Evolutionary conservation across 257 asterid genomes (phyloP).

Genomic region (Schizonepeta tenuifolia): DNA sequence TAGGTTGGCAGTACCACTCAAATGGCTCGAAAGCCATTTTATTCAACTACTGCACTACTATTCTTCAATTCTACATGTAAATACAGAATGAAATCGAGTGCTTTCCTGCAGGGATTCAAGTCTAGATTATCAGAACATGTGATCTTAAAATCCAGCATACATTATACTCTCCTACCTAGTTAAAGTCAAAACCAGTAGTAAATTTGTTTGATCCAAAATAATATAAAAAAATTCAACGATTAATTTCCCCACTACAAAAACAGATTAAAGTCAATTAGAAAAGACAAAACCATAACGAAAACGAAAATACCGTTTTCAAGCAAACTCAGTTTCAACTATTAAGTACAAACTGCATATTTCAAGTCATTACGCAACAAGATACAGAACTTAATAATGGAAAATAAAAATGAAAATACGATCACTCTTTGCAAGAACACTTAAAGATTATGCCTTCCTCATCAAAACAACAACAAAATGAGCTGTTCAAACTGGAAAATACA

Average conservation of each 20-base stretch:
- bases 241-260: background rate
- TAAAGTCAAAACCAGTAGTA: background rate
- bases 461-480: background rate
- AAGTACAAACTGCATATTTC: background rate
- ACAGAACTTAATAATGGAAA: background rate
- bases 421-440: constrained; percentile 22
- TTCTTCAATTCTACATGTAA: constrained; percentile 36
- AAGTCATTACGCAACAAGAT: background rate
- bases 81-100: constrained; percentile 17
- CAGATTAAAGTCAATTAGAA: constrained; percentile 2
- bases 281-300: background rate
- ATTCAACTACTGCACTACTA: constrained; percentile 23
- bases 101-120: constrained; percentile 33
- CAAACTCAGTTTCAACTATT: background rate
- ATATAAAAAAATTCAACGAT: background rate
- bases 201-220: background rate
- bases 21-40: constrained; percentile 76
- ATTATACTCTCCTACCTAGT: background rate
- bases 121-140: constrained; percentile 17
- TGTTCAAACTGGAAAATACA: background rate
- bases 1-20: constrained; percentile 92
- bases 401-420: background rate
- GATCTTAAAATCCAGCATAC: background rate
- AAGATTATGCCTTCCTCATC: constrained; percentile 5
- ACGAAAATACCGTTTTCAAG: background rate